These are phyloP conservation scores for Euphorbia neoarborescens DNA, from an alignment of 441 rosid species.

Conservation along the genomic window DNA sequence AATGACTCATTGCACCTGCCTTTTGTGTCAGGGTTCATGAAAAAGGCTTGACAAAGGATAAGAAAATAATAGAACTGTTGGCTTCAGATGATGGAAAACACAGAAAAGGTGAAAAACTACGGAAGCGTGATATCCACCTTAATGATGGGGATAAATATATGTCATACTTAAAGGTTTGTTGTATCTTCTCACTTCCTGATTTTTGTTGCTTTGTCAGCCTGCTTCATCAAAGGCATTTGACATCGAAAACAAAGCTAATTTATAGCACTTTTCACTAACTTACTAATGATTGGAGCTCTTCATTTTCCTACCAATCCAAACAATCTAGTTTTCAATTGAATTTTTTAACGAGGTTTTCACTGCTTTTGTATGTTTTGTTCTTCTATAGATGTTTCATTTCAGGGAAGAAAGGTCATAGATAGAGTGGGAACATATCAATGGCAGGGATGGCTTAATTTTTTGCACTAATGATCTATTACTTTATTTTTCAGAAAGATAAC, in stretches of 20 bases:
- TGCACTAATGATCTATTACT: background rate
- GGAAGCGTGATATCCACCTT: constrained; percentile 42
- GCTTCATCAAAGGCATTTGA: background rate
- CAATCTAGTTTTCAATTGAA: background rate
- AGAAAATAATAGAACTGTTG: constrained; percentile 29
- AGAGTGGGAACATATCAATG: background rate
- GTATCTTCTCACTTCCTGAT: constrained; percentile 16
- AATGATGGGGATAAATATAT: constrained; percentile 76
- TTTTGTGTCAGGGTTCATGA: constrained; percentile 22
- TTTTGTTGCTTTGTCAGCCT: background rate
- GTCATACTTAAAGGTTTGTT: constrained; percentile 78
- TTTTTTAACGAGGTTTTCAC: background rate
- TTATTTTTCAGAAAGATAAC: background rate
- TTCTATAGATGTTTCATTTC: background rate
- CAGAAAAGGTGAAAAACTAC: constrained; percentile 45
- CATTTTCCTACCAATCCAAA: background rate
- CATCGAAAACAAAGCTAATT: background rate
- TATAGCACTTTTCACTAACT: no score
- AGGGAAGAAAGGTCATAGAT: background rate
- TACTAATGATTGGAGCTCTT: background rate
- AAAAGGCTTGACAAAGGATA: constrained; percentile 35
- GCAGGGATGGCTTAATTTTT: background rate
- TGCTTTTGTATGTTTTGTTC: background rate
- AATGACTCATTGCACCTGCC: constrained; percentile 13
- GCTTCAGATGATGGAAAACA: constrained; percentile 40